A percentile compares a stretch with the other conserved stretches of the same genome.
Evolutionary conservation across 1,284 basidiomycete genomes (phyloP).

Genomic region (Tylopilus orsonianus): DNA sequence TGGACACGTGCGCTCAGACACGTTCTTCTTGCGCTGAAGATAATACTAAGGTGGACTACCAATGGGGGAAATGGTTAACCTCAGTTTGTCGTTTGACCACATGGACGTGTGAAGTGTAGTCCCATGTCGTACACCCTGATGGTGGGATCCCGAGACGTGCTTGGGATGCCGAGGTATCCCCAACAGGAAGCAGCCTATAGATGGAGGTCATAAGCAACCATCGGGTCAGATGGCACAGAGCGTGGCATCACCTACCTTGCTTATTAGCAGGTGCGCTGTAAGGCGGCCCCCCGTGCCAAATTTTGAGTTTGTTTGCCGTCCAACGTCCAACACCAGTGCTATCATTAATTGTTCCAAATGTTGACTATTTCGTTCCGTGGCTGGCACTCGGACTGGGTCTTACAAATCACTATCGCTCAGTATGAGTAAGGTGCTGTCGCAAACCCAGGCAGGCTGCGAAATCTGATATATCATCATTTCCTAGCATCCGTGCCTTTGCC

Average conservation of each 20-base stretch:
- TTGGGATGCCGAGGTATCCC: neutral
- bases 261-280: neutral
- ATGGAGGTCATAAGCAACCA: neutral
- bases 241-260: neutral
- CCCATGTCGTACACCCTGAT: neutral
- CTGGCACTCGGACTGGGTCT: constrained; percentile 4
- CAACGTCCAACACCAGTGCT: too few species aligned
- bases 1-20: constrained; percentile 95
- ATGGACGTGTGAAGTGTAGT: neutral
- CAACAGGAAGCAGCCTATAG: neutral
- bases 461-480: constrained; percentile 1
- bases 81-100: neutral
- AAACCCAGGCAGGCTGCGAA: neutral
- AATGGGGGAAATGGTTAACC: constrained; percentile 65
- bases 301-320: neutral
- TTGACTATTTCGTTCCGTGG: neutral
- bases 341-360: too few species aligned
- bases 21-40: constrained; percentile 87
- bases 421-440: constrained; percentile 25
- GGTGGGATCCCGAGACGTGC: neutral
- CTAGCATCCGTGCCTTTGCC: neutral
- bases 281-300: neutral
- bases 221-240: neutral
- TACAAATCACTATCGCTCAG: constrained; percentile 20
- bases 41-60: constrained; percentile 81